These are phyloP conservation scores for Lepidium africanum DNA, from an alignment of 345 rosid species.

Conservation along the genomic window DNA sequence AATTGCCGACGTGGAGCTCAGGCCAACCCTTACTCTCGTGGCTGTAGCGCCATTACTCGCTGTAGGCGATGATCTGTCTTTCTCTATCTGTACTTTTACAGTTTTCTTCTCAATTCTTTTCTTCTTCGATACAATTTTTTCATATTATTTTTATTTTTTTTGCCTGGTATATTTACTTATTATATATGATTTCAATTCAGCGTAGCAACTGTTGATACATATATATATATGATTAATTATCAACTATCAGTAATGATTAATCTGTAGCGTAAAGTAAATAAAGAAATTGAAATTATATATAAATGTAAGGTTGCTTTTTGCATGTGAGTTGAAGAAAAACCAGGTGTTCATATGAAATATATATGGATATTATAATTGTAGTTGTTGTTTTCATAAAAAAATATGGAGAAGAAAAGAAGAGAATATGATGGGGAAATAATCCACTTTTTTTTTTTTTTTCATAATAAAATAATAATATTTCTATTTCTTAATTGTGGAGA, in stretches of 20 bases:
- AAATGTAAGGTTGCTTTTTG: background rate
- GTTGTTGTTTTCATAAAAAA: background rate
- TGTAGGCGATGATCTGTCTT: constrained; percentile 44
- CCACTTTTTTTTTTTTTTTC: background rate
- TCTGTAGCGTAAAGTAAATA: background rate
- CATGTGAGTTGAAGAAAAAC: constrained; percentile 7
- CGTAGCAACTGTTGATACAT: background rate
- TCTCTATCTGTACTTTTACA: background rate
- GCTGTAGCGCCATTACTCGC: constrained; percentile 66
- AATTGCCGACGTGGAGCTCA: constrained; percentile 64
- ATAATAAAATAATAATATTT: background rate
- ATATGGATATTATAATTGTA: background rate
- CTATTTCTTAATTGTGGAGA: background rate
- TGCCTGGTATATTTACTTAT: background rate
- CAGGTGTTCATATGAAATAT: constrained; percentile 3
- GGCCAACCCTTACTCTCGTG: constrained; percentile 81
- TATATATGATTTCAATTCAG: background rate
- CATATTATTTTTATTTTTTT: background rate
- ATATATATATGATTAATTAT: background rate
- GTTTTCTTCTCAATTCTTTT: background rate
- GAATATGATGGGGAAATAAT: background rate
- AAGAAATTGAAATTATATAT: background rate
- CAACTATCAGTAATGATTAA: background rate
- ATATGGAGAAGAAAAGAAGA: background rate
- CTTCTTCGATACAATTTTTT: background rate